Conservation (phyloP, 305 asterid species). For the Andrographis paniculata region DNA sequence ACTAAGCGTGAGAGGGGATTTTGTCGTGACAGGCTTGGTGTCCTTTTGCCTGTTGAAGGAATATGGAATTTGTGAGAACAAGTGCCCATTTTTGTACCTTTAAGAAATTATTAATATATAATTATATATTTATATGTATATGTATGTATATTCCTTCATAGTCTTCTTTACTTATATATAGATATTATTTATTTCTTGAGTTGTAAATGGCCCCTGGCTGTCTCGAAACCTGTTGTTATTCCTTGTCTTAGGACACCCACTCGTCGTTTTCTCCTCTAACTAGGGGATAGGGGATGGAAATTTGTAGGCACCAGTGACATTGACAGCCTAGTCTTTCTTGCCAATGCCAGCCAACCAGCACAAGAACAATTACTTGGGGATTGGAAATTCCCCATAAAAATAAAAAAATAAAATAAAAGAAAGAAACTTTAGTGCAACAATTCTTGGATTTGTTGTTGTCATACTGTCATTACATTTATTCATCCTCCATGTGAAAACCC, state of each 20-base stretch:
- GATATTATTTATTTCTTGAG: no score
- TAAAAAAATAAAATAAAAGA: no score
- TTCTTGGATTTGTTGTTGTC: no score
- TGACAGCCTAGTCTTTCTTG: conserved; percentile 5
- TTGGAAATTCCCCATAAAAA: conserved; percentile 13
- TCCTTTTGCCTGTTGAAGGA: conserved; percentile 43
- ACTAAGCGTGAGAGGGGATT: conserved; percentile 47
- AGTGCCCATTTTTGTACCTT: conserved; percentile 41
- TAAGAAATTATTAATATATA: conserved; percentile 4
- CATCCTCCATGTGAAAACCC: no score
- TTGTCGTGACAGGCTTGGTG: conserved; percentile 60
- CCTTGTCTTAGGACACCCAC: conserved; percentile 23
- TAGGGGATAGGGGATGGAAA: background rate
- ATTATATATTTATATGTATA: background rate
- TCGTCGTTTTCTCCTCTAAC: conserved; percentile 29
- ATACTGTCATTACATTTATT: no score
- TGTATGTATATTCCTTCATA: background rate
- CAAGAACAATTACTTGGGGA: conserved; percentile 8
- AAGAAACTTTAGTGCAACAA: no score
- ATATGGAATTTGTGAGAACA: conserved; percentile 72
- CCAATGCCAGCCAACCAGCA: background rate
- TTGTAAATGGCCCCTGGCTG: background rate
- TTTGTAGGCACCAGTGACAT: background rate
- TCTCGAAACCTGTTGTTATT: conserved; percentile 29
- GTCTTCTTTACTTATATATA: no score